phyloP scores from a whole-genome alignment of 495 filamentous ascomycete species.

The Neurospora cerealis region DNA sequence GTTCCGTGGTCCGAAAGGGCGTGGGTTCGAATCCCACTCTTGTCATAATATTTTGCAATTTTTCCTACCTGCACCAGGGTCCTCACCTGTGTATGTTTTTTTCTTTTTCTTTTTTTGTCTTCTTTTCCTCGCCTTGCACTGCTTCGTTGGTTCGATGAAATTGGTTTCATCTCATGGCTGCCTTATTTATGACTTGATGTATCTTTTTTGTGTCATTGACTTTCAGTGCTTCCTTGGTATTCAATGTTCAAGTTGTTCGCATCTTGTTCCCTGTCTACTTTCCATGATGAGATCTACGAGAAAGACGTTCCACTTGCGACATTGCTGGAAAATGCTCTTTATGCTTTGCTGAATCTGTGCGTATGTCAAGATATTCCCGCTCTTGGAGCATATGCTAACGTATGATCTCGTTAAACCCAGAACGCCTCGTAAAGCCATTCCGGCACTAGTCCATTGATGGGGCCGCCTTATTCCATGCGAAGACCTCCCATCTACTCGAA shows the following conservation, averaged over 20 bases:
- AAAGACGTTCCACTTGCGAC: neutral
- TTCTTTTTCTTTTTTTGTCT: neutral
- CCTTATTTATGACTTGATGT: too few species aligned
- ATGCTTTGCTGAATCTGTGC: neutral
- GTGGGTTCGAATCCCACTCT: constrained; percentile 12
- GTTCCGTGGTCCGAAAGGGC: constrained; percentile 4
- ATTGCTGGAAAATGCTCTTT: neutral
- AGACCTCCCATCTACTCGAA: neutral
- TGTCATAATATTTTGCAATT: neutral
- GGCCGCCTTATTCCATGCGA: neutral
- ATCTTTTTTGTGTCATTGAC: too few species aligned
- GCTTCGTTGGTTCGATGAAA: neutral
- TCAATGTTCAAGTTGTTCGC: neutral
- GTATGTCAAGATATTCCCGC: neutral
- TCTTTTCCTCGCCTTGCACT: neutral
- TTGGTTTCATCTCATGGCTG: too few species aligned
- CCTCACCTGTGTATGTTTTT: too few species aligned
- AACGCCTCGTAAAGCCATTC: neutral
- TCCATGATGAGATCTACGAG: neutral
- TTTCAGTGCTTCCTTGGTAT: too few species aligned
- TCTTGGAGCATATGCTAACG: neutral
- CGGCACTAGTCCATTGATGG: neutral
- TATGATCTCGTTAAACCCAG: neutral
- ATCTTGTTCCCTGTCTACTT: neutral
- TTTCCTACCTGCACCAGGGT: neutral